Base-by-base conservation (phyloP, 305 asterid genomes). In the Ilex paraguariensis region DNA sequence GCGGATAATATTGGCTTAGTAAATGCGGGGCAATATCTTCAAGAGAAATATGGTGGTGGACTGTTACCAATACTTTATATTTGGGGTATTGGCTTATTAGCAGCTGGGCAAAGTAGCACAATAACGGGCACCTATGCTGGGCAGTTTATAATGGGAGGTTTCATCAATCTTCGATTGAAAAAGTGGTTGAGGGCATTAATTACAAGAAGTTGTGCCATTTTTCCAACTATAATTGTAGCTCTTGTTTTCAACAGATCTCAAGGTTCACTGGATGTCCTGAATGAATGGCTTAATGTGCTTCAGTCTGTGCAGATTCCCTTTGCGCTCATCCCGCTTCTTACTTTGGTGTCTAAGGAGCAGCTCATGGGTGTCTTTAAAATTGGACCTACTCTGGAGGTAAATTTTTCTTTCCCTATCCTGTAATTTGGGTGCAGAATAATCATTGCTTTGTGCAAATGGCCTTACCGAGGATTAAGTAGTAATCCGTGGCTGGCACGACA, bases 91-190 rank as follows among this genome's bases (percentile, higher is more conserved):
- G 98, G 98, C 17, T 81, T 93, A 70, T 79, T 93, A 75, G 98
- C 98, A 33, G 98, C 98, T 5, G 97, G 98, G 53, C 95, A 89
- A 69, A 93, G 99, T 68, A 93, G 99, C 75, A 93, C 99, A 3
- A 87, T 93, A 31, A 90, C 97, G 0, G 99, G 99, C 21, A 93
- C 98, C 14, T 90, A 93, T 70, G 98, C 97, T 36, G 98, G 98
- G 32, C 98, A 91, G 73, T 92, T 93, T 76, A 87, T 93, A 54
- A 93, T 93, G 97, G 95, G 95, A 12, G 99, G 98, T 60, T 93
- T 92, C 80, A 88, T 93, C 16, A 82, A 93, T 65, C 89, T 93
- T 49, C 89, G 85, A 32, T 63, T 90, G 61, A 93, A 82, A 81
- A 90, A 87, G 80, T 90, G 91, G 64, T 66, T 88, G 33, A 75